Evolutionary conservation across 1,284 basidiomycete species (phyloP), one percentile per base, ranked within the genome.

Genomic region (Ustilago sp.): DNA sequence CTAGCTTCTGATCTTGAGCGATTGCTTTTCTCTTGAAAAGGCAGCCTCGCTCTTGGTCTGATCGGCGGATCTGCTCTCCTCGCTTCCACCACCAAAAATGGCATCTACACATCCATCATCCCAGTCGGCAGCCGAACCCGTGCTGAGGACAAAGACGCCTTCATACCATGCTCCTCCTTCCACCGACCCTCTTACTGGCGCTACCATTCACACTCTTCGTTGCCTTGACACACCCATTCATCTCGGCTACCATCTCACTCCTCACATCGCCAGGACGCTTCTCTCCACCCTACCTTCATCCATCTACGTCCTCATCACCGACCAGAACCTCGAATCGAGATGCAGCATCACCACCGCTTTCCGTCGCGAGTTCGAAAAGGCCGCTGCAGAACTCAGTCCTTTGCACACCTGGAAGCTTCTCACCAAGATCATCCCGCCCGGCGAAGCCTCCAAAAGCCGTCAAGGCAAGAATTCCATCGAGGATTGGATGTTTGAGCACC

Each of bases 391-490:
- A 23, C 84, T 82, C 74, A 34, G 77, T 71, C 47, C 79, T 63
- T 43, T 85, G 74, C 59, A 80, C 74, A 28, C 63, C 11, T 88
- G 93, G 4, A 88, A 94, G 67, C 93, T 97, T 87, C 86, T 98
- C 72, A 90, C 90, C 63, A 90, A 93, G 85, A 89, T 93, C 82
- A 90, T 98, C 68, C 79, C 93, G 0, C 96, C 97, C 0, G 96
- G 96, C 52, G 96, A 99, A 88, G 93, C 91, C 0, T 92, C 93
- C 61, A 99, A 99, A 88, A 93, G 92, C 76, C 90, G 97, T 57
- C 90, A 93, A 80, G 93, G 93, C 69, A 99, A 99, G 87, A 95
- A 94, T 4, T 89, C 91, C 62, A 92, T 99, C 80, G 96, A 99
- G 86, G 96, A 99, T 87, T 98, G 93, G 88, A 88, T 99, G 68